phyloP scores from a whole-genome alignment of 2,329 filamentous ascomycete genomes.

The Thelonectria olida region DNA sequence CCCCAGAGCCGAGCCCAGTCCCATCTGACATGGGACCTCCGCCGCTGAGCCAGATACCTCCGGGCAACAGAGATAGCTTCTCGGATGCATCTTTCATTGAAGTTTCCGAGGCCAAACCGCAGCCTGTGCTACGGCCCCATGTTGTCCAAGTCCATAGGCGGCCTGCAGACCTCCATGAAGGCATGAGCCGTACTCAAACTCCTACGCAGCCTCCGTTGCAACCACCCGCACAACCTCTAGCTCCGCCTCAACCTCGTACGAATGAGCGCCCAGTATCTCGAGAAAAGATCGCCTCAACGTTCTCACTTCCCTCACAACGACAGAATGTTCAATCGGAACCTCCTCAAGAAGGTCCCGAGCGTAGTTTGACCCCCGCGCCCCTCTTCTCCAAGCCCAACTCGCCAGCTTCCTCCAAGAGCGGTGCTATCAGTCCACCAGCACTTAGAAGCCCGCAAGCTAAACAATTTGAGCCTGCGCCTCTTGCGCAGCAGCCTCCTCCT shows the following conservation, averaged over 20 bases:
- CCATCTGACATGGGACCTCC: constrained; percentile 23
- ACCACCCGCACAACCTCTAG: neutral
- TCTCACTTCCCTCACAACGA: constrained; percentile 20
- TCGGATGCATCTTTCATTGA: constrained; percentile 39
- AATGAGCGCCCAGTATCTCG: neutral
- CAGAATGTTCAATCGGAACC: constrained; percentile 1
- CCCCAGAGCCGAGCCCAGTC: constrained; percentile 26
- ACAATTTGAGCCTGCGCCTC: constrained; percentile 1
- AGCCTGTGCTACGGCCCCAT: constrained; percentile 37
- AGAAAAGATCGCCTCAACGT: neutral
- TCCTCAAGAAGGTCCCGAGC: neutral
- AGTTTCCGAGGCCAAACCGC: constrained; percentile 37
- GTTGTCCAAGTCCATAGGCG: constrained; percentile 36
- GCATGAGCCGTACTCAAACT: constrained; percentile 18
- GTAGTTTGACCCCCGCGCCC: constrained; percentile 6
- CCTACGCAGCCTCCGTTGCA: constrained; percentile 20
- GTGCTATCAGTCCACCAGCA: constrained; percentile 7
- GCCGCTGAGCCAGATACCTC: constrained; percentile 26
- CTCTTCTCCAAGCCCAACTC: constrained; percentile 13
- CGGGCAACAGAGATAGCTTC: constrained; percentile 31
- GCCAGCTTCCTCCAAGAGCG: constrained; percentile 3
- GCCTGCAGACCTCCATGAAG: constrained; percentile 32
- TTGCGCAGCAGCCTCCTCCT: neutral
- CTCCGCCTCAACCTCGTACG: neutral
- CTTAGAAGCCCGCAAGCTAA: constrained; percentile 11